Evolutionary conservation across 768 basidiomycete species (phyloP).

Genomic region (Trametes gibbosa): DNA sequence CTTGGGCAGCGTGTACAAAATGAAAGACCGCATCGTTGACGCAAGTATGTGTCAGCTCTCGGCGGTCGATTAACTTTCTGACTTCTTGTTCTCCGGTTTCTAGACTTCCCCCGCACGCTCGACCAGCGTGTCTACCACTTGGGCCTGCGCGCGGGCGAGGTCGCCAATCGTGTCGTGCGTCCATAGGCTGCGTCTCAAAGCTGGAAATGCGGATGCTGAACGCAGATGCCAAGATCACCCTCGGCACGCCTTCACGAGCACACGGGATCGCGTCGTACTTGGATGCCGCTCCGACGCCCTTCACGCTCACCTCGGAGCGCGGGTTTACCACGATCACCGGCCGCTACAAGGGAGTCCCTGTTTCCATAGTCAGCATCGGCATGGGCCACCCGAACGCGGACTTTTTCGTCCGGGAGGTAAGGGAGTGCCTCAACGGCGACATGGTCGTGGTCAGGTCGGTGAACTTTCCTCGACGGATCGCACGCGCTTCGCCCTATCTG

Average conservation of each 20-base stretch:
- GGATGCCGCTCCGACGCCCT: slow-evolving; percentile 56
- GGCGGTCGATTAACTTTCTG: slow-evolving; percentile 5
- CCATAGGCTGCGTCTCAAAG: not conserved
- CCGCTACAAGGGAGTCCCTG: slow-evolving; percentile 46
- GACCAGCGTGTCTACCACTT: slow-evolving; percentile 80
- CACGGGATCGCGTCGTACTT: slow-evolving; percentile 54
- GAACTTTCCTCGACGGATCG: not conserved
- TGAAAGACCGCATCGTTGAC: slow-evolving; percentile 17
- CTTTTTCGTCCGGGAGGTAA: slow-evolving; percentile 79
- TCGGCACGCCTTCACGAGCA: slow-evolving; percentile 72
- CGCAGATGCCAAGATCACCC: slow-evolving; percentile 52
- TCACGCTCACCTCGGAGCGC: slow-evolving; percentile 66
- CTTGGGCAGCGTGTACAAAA: not conserved
- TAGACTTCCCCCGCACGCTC: slow-evolving; percentile 75
- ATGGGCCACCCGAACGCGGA: slow-evolving; percentile 85
- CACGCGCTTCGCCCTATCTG: slow-evolving; percentile 4
- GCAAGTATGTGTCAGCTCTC: slow-evolving; percentile 15
- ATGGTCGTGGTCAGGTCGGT: slow-evolving; percentile 50
- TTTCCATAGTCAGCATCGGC: slow-evolving; percentile 77
- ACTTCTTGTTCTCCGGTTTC: slow-evolving; percentile 4
- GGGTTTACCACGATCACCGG: slow-evolving; percentile 57
- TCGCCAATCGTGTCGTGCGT: slow-evolving; percentile 76
- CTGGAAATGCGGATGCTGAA: slow-evolving; percentile 4
- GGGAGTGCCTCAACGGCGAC: slow-evolving; percentile 68
- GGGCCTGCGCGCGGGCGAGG: slow-evolving; percentile 70